Conservation (phyloP, 2,329 filamentous ascomycete genomes). For the Aspergillus pseudoviridinutans region DNA sequence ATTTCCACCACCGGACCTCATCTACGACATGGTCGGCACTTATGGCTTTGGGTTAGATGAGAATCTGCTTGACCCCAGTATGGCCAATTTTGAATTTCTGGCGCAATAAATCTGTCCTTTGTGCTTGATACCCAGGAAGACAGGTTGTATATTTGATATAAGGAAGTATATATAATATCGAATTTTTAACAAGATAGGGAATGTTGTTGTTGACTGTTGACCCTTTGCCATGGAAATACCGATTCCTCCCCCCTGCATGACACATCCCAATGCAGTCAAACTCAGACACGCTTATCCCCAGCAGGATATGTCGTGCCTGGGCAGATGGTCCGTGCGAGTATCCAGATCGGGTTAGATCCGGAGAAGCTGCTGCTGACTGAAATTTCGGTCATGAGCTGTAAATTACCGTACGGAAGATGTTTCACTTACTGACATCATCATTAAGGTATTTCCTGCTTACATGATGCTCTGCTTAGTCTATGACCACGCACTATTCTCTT, state of each 20-base stretch:
- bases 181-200: neutral
- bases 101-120: constrained; percentile 21
- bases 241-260: neutral
- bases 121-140: neutral
- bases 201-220: neutral
- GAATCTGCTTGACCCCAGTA: constrained; percentile 39
- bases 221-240: neutral
- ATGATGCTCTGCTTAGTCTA: neutral
- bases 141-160: neutral
- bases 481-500: neutral
- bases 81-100: constrained; percentile 40
- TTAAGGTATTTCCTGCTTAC: neutral
- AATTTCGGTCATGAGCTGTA: neutral
- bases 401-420: neutral
- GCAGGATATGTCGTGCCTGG: neutral
- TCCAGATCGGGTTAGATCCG: neutral
- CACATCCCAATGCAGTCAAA: neutral
- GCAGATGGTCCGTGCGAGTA: neutral
- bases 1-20: constrained; percentile 39
- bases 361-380: neutral
- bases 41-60: constrained; percentile 42
- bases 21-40: constrained; percentile 43
- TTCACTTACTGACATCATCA: neutral
- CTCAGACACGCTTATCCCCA: neutral
- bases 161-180: neutral